Evolutionary conservation across 2,329 filamentous ascomycete species (phyloP).

Genomic region (Alternaria sp.): DNA sequence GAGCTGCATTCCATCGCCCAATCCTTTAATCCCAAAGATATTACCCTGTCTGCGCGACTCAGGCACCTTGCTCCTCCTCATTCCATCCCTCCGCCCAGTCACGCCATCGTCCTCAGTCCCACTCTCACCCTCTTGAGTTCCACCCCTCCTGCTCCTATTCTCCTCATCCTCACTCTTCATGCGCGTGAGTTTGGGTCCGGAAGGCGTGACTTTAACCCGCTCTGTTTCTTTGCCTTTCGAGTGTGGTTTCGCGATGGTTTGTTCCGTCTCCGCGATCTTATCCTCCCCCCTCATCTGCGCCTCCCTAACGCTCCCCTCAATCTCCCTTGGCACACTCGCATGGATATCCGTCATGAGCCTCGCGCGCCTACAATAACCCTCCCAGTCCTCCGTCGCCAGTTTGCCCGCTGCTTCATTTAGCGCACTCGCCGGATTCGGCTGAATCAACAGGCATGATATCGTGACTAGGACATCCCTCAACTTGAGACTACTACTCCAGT

Average conservation of each 20-base stretch:
- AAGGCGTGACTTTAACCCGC: constrained; percentile 23
- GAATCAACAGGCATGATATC: constrained; percentile 67
- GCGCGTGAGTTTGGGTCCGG: constrained; percentile 26
- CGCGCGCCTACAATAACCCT: constrained; percentile 63
- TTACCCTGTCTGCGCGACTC: constrained; percentile 24
- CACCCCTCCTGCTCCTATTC: constrained; percentile 30
- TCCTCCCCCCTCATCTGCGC: constrained; percentile 64
- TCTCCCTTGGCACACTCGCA: constrained; percentile 53
- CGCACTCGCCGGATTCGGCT: constrained; percentile 69
- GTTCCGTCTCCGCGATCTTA: constrained; percentile 28
- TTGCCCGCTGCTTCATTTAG: constrained; percentile 67
- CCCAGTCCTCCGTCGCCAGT: constrained; percentile 64
- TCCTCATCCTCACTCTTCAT: constrained; percentile 39
- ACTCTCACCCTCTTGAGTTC: constrained; percentile 33
- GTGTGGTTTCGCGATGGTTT: constrained; percentile 20
- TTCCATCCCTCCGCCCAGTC: constrained; percentile 32
- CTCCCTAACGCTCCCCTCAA: constrained; percentile 56
- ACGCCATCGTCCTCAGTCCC: constrained; percentile 48
- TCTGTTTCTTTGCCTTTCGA: constrained; percentile 35
- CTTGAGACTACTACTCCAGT: constrained; percentile 66
- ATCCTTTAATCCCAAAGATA: constrained; percentile 40
- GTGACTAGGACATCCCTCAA: constrained; percentile 65
- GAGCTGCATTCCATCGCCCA: constrained; percentile 5
- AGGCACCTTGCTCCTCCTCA: constrained; percentile 16
- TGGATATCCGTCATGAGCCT: constrained; percentile 69